phyloP scores from a whole-genome alignment of 495 filamentous ascomycete genomes.

The Xeromyces bisporus region DNA sequence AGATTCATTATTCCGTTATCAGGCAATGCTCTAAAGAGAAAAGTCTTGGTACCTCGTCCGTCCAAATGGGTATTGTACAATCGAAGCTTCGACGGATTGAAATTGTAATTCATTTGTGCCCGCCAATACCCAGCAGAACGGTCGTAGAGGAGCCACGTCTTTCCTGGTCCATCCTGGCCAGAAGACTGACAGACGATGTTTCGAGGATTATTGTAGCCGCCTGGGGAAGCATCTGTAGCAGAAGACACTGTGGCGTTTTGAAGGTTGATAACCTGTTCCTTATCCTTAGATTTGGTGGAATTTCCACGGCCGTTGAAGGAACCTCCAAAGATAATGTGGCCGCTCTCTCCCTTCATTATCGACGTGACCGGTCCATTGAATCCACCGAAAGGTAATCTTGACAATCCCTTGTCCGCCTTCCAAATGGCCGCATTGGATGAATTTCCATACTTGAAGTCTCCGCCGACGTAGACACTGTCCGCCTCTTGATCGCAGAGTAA shows the following conservation, averaged over 20 bases:
- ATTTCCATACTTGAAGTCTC: conserved; percentile 59
- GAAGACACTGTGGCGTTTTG: conserved; percentile 55
- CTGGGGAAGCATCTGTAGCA: conserved; percentile 36
- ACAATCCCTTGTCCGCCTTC: conserved; percentile 53
- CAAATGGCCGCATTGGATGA: conserved; percentile 83
- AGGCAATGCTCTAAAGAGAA: conserved; percentile 64
- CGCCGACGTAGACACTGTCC: conserved; percentile 79
- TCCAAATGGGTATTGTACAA: conserved; percentile 80
- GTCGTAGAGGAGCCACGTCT: conserved; percentile 75
- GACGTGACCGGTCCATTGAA: conserved; percentile 88
- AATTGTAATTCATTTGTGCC: conserved; percentile 65
- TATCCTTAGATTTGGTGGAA: conserved; percentile 42
- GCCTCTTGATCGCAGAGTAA: conserved; percentile 71
- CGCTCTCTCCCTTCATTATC: conserved; percentile 61
- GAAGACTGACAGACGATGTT: conserved; percentile 73
- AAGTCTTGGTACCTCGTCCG: conserved; percentile 73
- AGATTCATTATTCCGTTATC: conserved; percentile 93
- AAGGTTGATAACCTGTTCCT: conserved; percentile 69
- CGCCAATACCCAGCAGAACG: conserved; percentile 68
- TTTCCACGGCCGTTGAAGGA: conserved; percentile 87
- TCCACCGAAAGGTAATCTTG: conserved; percentile 73
- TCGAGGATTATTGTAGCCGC: conserved; percentile 58
- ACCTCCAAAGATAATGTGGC: conserved; percentile 82
- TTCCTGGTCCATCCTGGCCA: conserved; percentile 44
- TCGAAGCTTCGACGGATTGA: conserved; percentile 68